These are phyloP conservation scores for Phaeosphaeriaceae sp. DNA, from an alignment of 2,329 filamentous ascomycete genomes.

Conservation along the genomic window DNA sequence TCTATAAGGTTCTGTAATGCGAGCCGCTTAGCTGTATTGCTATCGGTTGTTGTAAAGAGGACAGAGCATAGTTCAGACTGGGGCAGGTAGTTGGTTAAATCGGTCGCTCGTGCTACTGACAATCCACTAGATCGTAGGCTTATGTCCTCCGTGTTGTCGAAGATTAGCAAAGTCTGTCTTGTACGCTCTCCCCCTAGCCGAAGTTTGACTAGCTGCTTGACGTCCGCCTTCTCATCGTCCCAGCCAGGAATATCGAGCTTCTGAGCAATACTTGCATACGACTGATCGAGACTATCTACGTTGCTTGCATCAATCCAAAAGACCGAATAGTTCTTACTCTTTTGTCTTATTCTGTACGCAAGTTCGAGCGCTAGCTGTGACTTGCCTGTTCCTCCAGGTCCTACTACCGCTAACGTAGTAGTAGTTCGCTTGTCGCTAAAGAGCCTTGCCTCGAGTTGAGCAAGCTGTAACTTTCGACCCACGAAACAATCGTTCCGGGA, in stretches of 20 bases:
- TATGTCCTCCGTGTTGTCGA: too few species aligned
- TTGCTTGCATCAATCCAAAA: constrained; percentile 55
- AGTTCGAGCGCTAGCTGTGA: constrained; percentile 44
- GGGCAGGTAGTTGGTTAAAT: too few species aligned
- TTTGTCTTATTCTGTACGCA: constrained; percentile 47
- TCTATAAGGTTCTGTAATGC: too few species aligned
- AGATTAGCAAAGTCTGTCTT: too few species aligned
- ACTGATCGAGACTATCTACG: background rate
- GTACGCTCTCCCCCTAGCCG: too few species aligned
- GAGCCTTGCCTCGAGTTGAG: constrained; percentile 33
- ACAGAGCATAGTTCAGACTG: too few species aligned
- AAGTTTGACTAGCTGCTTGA: too few species aligned
- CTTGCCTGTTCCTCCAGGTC: constrained; percentile 28
- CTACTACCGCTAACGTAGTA: constrained; percentile 23
- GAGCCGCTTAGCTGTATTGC: too few species aligned
- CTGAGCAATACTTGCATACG: background rate
- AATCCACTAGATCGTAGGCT: too few species aligned
- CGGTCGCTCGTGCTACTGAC: too few species aligned
- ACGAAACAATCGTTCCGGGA: constrained; percentile 33
- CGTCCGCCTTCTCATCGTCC: too few species aligned
- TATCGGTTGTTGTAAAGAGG: too few species aligned
- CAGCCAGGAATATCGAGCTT: constrained; percentile 28
- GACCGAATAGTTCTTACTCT: constrained; percentile 47
- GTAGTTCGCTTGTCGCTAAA: constrained; percentile 19
- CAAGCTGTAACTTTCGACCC: constrained; percentile 32